Percentiles rank a stretch among this genome's conserved stretches.
Conservation (phyloP, 768 basidiomycete species). For the Serendipita vermifera region DNA sequence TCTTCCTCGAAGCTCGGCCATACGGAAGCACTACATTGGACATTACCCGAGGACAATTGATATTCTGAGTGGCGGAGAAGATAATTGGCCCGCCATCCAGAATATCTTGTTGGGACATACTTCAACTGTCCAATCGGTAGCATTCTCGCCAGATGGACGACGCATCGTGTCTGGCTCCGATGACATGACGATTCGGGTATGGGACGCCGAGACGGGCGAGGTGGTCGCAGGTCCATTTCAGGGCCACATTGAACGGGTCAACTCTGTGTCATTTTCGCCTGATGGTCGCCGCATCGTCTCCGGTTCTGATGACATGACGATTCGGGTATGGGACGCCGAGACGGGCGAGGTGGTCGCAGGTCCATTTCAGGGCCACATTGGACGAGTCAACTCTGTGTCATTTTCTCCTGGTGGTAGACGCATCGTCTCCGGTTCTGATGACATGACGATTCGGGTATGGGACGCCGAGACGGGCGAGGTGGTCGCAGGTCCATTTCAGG, state of each 20-base stretch:
- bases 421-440: too few species aligned
- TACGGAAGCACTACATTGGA: neutral
- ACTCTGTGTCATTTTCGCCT: constrained; percentile 7
- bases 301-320: neutral
- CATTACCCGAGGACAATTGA: neutral
- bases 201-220: constrained; percentile 8
- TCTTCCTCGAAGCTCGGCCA: constrained; percentile 9
- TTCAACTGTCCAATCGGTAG: constrained; percentile 1
- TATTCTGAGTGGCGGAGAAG: neutral
- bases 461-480: too few species aligned
- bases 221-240: neutral
- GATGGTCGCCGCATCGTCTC: constrained; percentile 4
- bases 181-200: constrained; percentile 5
- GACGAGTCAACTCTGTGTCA: too few species aligned
- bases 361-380: too few species aligned
- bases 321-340: constrained; percentile 7
- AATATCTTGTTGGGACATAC: neutral
- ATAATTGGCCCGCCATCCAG: neutral
- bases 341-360: constrained; percentile 8
- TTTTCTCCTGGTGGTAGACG: too few species aligned
- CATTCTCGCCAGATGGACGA: constrained; percentile 11
- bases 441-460: too few species aligned
- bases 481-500: too few species aligned
- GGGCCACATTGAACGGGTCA: neutral
- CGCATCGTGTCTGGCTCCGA: constrained; percentile 11